Evolutionary conservation across 768 basidiomycete species (phyloP), one percentile per base, ranked within the genome.

Genomic region (Hygrophorus russula): DNA sequence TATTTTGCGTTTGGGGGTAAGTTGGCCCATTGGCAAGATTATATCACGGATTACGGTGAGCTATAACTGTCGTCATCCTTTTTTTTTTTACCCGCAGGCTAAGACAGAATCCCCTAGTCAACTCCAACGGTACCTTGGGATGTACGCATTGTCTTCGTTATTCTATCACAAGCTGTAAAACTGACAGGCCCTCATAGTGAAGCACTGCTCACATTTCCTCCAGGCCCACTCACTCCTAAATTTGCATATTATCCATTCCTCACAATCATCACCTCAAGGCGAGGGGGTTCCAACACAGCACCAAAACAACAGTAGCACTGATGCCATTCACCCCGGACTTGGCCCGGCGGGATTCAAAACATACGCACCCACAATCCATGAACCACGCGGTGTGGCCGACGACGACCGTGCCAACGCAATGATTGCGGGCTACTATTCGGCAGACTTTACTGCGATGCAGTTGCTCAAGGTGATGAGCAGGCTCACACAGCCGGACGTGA

Each of bases 1-100:
- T 89, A 77, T 52, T 78, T 81, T 6, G 83, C 82, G 0, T 87
- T 90, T 53, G 88, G 88, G 11, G 88, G 88, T 6, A 88, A 87
- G 58, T 59, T 91, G 34, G 83, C 77, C 0, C 88, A 91, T 54
- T 84, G 86, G 76, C 71, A 79, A 38, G 87, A 89, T 53, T 90
- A 79, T 56, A 64, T 85, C 51, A 76, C 76, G 0, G 84, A 87
- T 53, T 87, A 79, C 53, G 60, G 83, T 83, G 41, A 30, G 74
- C n/a, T n/a, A n/a, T n/a, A n/a, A n/a, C n/a, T n/a, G n/a, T 51
- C 15, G 47, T 32, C 28, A 18, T 2, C 15, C 5, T 11, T 15
- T 32, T 35, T 8, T 33, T 7, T 28, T 13, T 29, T 5, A 12
- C 5, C n/a, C 14, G 31, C n/a, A 41, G 19, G 19, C 13, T 27